These are phyloP conservation scores for Thelonectria discophora DNA, from an alignment of 2,329 filamentous ascomycete genomes.

Conservation along the genomic window DNA sequence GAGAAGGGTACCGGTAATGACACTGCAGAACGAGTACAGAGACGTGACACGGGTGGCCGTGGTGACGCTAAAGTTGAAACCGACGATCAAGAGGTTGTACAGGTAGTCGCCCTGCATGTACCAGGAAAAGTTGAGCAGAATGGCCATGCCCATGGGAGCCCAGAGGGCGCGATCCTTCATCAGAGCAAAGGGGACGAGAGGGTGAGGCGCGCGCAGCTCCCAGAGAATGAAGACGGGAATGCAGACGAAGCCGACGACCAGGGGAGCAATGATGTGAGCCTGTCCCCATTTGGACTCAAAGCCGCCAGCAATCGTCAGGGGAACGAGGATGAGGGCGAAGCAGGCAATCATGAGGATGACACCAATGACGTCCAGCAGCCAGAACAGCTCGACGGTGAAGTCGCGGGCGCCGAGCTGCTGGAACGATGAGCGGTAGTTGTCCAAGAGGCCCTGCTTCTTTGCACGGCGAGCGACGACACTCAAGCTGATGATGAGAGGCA, in stretches of 20 bases:
- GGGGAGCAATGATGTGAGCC: conserved; percentile 53
- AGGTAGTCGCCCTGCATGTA: conserved; percentile 71
- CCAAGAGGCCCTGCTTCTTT: conserved; percentile 58
- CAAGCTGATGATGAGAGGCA: conserved; percentile 65
- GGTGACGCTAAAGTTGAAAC: conserved; percentile 66
- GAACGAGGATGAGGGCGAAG: conserved; percentile 56
- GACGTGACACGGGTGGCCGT: conserved; percentile 67
- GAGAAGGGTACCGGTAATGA: conserved; percentile 64
- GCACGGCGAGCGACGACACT: conserved; percentile 61
- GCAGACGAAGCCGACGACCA: conserved; percentile 56
- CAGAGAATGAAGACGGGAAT: conserved; percentile 62
- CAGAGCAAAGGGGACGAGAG: conserved; percentile 68
- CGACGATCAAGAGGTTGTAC: conserved; percentile 68
- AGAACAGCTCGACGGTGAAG: conserved; percentile 54
- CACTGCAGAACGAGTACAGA: conserved; percentile 66
- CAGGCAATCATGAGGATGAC: conserved; percentile 57
- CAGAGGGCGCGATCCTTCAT: conserved; percentile 72
- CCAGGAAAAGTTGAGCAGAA: conserved; percentile 67
- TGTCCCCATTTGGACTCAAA: conserved; percentile 49
- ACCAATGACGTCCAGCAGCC: conserved; percentile 56
- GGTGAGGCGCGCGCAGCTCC: conserved; percentile 57
- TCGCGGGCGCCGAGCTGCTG: conserved; percentile 44
- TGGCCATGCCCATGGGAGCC: conserved; percentile 67
- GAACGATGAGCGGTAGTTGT: conserved; percentile 47
- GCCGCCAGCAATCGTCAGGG: conserved; percentile 57